Base-by-base conservation (phyloP, 2,329 filamentous ascomycete genomes). In the Penicillium sp. region DNA sequence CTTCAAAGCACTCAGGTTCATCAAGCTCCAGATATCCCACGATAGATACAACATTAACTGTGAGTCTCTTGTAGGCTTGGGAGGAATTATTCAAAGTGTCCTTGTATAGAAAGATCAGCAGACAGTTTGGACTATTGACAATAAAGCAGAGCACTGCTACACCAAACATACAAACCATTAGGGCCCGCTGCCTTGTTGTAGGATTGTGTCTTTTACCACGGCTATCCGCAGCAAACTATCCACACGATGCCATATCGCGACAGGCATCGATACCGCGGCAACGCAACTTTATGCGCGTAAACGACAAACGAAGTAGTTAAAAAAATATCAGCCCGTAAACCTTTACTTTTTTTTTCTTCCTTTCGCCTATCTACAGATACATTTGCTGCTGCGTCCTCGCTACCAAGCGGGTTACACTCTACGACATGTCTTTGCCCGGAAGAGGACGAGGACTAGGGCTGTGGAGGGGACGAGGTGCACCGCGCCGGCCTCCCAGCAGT, bases 11-110 rank as follows among this genome's bases (percentile, higher is more conserved):
- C 0, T 73, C 68, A 0, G 74, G 66, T 13, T 83, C 79, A 1
- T 79, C 72, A 58, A 89, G 87, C 58, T 84, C 80, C 1, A 82
- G 65, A 58, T 74, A 75, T 4, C 78, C 75, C n/a, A 83, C 60
- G 0, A 81, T 49, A 0, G 69, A 62, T 6, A 51, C 13, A 20
- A 57, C 47, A n/a, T 50, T 50, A 2, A 61, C 47, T 9, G 38
- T 55, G 8, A 58, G 59, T 0, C 40, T 46, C 11, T 59, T 39
- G 55, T 64, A 73, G 22, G 18, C 24, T n/a, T 22, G 24, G 62
- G 66, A 60, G 59, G 59, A 52, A 59, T 53, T 1, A 42, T 44
- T 45, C 2, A 75, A 54, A 6, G 59, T 13, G 5, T 39, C 24
- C 34, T 70, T 26, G 7, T 26, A 26, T 26, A 26, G 24, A 24